A percentile compares a stretch with the other conserved stretches of the same genome.
Evolutionary conservation across 1,284 basidiomycete genomes (phyloP).

Genomic region (Ceratobasidium sp.): DNA sequence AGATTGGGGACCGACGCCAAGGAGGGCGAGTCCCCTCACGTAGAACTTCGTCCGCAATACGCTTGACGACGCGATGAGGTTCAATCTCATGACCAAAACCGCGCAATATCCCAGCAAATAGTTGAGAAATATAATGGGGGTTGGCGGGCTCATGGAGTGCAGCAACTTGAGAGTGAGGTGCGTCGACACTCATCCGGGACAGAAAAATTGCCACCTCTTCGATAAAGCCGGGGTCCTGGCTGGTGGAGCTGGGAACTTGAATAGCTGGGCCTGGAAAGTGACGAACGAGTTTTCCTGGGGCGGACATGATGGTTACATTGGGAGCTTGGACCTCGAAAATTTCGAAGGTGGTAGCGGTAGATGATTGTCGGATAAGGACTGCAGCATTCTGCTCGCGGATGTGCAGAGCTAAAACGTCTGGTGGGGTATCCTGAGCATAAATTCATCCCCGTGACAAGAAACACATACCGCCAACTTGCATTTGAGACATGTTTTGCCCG

Average conservation of each 20-base stretch:
- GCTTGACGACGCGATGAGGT: slow-evolving; percentile 52
- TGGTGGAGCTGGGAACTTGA: slow-evolving; percentile 35
- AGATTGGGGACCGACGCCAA: slow-evolving; percentile 52
- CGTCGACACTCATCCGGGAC: slow-evolving; percentile 50
- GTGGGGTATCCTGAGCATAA: not conserved
- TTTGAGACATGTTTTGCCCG: not conserved
- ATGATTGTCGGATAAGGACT: slow-evolving; percentile 53
- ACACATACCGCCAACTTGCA: slow-evolving; percentile 5
- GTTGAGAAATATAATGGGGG: slow-evolving; percentile 56
- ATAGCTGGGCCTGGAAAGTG: slow-evolving; percentile 51
- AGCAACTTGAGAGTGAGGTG: slow-evolving; percentile 42
- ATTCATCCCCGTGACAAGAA: not conserved
- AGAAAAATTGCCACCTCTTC: slow-evolving; percentile 52
- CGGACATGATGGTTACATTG: slow-evolving; percentile 51
- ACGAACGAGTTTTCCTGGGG: slow-evolving; percentile 54
- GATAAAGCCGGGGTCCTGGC: slow-evolving; percentile 50
- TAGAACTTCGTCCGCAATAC: slow-evolving; percentile 58
- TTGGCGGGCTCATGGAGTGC: slow-evolving; percentile 52
- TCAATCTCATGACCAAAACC: slow-evolving; percentile 50
- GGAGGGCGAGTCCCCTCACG: slow-evolving; percentile 30
- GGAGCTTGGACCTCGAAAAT: slow-evolving; percentile 56
- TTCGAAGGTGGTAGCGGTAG: slow-evolving; percentile 52
- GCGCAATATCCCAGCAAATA: slow-evolving; percentile 56
- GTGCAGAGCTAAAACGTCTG: slow-evolving; percentile 52
- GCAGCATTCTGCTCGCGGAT: slow-evolving; percentile 58